These are phyloP conservation scores for Psilocybe tampanensis DNA, from an alignment of 768 basidiomycete genomes.

Conservation along the genomic window DNA sequence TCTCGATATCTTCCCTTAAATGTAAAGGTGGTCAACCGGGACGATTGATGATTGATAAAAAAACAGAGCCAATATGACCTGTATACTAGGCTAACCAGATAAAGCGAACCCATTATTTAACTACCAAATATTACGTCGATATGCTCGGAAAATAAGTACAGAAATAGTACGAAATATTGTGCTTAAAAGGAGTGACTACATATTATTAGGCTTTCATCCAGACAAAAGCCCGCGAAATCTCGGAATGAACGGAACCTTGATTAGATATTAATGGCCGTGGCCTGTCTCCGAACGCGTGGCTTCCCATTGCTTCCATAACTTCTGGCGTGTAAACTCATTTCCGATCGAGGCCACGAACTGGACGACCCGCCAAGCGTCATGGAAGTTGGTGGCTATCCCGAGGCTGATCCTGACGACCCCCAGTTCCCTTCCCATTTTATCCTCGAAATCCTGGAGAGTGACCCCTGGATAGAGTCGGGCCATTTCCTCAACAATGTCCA, in stretches of 20 bases:
- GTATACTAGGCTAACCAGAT: background rate
- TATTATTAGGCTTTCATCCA: background rate
- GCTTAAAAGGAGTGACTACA: background rate
- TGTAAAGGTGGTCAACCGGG: conserved; percentile 35
- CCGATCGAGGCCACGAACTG: conserved; percentile 50
- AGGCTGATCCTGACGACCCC: conserved; percentile 80
- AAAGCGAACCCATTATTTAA: background rate
- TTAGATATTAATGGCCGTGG: conserved; percentile 10
- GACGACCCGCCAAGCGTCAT: conserved; percentile 66
- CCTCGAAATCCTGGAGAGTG: conserved; percentile 64
- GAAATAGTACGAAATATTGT: background rate
- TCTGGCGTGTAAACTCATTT: conserved; percentile 25
- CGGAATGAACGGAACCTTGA: background rate
- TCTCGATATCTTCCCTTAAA: conserved; percentile 42
- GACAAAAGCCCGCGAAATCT: background rate
- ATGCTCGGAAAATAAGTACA: background rate
- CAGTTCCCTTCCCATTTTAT: conserved; percentile 61
- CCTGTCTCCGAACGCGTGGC: conserved; percentile 4
- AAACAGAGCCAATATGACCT: background rate
- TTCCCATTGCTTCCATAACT: conserved; percentile 34
- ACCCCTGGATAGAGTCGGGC: conserved; percentile 56
- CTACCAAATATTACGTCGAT: background rate
- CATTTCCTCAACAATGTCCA: conserved; percentile 72
- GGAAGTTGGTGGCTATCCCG: conserved; percentile 78
- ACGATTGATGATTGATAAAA: conserved; percentile 10